Evolutionary conservation across 345 rosid species (phyloP).

Genomic region (Microcos paniculata): DNA sequence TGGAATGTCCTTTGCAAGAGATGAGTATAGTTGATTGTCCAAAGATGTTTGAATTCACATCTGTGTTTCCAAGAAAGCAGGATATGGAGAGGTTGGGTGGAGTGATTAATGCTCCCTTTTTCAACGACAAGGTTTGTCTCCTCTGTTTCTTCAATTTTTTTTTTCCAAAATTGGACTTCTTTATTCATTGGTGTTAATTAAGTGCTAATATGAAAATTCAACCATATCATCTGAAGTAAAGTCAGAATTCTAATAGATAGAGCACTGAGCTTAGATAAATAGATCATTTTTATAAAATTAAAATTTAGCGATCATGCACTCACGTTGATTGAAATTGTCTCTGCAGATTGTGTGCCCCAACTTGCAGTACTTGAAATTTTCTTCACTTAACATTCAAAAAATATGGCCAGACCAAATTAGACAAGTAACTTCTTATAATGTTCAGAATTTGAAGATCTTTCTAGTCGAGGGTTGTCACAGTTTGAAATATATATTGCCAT

Average conservation of each 20-base stretch:
- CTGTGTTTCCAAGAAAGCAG: not conserved
- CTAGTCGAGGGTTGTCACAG: not conserved
- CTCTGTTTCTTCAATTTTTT: not conserved
- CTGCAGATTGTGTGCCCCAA: not conserved
- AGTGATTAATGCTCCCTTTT: not conserved
- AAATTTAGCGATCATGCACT: no score
- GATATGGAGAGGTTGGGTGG: not conserved
- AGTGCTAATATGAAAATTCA: conserved; percentile 1
- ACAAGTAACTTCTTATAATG: not conserved
- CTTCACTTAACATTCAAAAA: not conserved
- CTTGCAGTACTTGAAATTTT: not conserved
- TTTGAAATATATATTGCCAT: conserved; percentile 13
- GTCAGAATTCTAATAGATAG: no score
- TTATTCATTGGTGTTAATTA: no score
- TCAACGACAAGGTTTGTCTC: conserved; percentile 5
- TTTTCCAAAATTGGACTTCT: not conserved
- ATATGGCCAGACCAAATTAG: conserved; percentile 5
- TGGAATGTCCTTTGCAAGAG: conserved; percentile 9
- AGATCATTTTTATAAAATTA: no score
- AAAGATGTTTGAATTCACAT: not conserved
- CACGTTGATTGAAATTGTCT: no score
- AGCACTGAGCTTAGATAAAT: no score
- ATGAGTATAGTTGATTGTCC: not conserved
- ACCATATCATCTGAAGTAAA: no score
- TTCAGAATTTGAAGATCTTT: conserved; percentile 8